Percentiles rank a stretch among this genome's conserved stretches.
Evolutionary conservation across 768 basidiomycete genomes (phyloP).

Genomic region (Leccinum disarticulatum): DNA sequence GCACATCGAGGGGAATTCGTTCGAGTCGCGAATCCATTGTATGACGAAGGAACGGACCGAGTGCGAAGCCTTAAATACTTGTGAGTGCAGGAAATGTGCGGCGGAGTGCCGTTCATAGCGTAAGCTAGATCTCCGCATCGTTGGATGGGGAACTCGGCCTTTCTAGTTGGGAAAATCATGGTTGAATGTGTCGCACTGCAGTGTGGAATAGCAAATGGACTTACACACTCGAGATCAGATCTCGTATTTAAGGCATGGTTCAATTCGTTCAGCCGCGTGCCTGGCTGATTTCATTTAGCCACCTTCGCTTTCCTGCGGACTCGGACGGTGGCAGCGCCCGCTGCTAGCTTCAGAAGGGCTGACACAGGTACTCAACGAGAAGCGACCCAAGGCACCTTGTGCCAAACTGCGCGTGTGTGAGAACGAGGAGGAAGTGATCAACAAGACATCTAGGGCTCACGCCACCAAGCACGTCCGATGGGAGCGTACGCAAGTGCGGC

Average conservation of each 20-base stretch:
- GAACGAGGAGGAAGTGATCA: slow-evolving; percentile 21
- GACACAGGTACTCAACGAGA: slow-evolving; percentile 26
- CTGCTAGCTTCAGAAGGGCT: slow-evolving; percentile 15
- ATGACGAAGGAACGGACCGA: slow-evolving; percentile 17
- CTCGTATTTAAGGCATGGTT: slow-evolving; percentile 33
- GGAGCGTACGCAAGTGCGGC: slow-evolving; percentile 7
- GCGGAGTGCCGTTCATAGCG: slow-evolving; percentile 35
- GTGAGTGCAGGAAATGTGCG: slow-evolving; percentile 18
- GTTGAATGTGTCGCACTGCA: slow-evolving; percentile 28
- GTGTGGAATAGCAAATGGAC: slow-evolving; percentile 30
- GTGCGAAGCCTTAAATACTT: slow-evolving; percentile 26
- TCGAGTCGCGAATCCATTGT: slow-evolving; percentile 49
- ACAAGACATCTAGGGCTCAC: slow-evolving; percentile 15
- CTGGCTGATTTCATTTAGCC: slow-evolving; percentile 38
- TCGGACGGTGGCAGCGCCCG: slow-evolving; percentile 23
- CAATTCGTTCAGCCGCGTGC: slow-evolving; percentile 26
- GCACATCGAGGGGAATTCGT: slow-evolving; percentile 52
- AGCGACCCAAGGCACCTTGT: slow-evolving; percentile 16
- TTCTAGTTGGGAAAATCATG: slow-evolving; percentile 40
- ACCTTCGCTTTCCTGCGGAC: slow-evolving; percentile 30
- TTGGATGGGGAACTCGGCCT: slow-evolving; percentile 31
- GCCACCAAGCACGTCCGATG: slow-evolving; percentile 25
- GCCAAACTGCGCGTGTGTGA: slow-evolving; percentile 23
- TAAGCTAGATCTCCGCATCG: slow-evolving; percentile 34
- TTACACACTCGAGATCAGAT: slow-evolving; percentile 35